Conservation (phyloP, 352 stramenopile genomes). For the Pythium insidiosum region DNA sequence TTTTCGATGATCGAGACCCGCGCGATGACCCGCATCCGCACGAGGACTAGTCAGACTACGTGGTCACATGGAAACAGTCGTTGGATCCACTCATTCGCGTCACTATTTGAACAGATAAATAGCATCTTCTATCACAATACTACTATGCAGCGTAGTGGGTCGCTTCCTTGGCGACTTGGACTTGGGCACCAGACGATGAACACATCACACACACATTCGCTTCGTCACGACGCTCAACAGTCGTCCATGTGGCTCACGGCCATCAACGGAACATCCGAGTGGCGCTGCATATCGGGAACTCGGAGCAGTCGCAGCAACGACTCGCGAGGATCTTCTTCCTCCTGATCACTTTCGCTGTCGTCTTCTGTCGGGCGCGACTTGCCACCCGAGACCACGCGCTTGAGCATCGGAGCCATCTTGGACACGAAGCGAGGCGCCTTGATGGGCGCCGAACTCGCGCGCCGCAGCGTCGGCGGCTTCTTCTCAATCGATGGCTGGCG, state of each 20-base stretch:
- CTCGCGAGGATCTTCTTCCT: conserved; percentile 35
- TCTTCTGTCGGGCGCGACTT: conserved; percentile 2
- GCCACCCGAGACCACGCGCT: conserved; percentile 24
- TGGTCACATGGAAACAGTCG: neutral
- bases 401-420: conserved; percentile 54
- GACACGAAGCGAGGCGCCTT: conserved; percentile 46
- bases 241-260: conserved; percentile 27
- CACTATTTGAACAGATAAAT: neutral
- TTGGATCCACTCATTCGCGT: neutral
- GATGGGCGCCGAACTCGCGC: conserved; percentile 14
- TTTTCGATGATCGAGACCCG: conserved; percentile 28
- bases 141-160: neutral
- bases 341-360: conserved; percentile 19
- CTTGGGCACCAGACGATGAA: too few relatives aligned
- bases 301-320: conserved; percentile 65
- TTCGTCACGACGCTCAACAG: too few relatives aligned
- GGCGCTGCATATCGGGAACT: conserved; percentile 36
- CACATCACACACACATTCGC: too few relatives aligned
- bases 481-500: conserved; percentile 17
- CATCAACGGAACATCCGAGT: conserved; percentile 59
- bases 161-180: too few relatives aligned
- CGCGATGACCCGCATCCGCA: conserved; percentile 31
- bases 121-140: neutral
- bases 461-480: conserved; percentile 19
- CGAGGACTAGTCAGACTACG: conserved; percentile 29